These are phyloP conservation scores for Cylindricascospora bacillispora DNA, from an alignment of 1,139 yeast genomes.

Conservation along the genomic window DNA sequence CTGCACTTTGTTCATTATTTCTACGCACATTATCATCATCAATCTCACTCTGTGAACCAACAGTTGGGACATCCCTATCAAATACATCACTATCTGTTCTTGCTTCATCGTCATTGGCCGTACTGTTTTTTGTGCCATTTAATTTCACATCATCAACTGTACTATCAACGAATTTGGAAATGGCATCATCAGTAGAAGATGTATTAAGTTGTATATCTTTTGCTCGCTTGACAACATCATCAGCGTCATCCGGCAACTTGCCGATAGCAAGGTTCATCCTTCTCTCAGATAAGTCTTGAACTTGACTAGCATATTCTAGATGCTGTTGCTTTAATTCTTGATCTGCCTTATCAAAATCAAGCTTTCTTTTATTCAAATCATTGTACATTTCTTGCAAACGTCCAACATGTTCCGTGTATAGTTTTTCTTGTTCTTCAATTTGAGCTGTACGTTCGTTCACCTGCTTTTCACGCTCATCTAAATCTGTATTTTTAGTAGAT, in stretches of 20 bases:
- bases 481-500: constrained; percentile 13
- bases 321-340: constrained; percentile 28
- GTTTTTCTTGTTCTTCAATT: constrained; percentile 26
- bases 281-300: constrained; percentile 28
- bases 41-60: constrained; percentile 26
- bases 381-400: constrained; percentile 26
- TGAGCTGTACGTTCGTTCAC: constrained; percentile 23
- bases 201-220: background rate
- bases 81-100: constrained; percentile 22
- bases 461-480: constrained; percentile 25
- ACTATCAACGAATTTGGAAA: constrained; percentile 16
- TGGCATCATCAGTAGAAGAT: constrained; percentile 10
- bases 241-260: constrained; percentile 24
- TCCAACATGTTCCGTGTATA: constrained; percentile 28
- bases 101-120: constrained; percentile 15
- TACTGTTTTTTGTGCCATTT: constrained; percentile 3
- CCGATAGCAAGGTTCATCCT: constrained; percentile 26
- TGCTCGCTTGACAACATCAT: constrained; percentile 23
- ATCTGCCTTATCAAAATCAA: constrained; percentile 27
- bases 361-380: constrained; percentile 26
- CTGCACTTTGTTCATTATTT: constrained; percentile 12
- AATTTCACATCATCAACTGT: constrained; percentile 15
- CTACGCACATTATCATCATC: constrained; percentile 23
- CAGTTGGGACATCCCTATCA: constrained; percentile 26
- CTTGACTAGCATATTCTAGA: constrained; percentile 28